Evolutionary conservation across 2,329 filamentous ascomycete genomes (phyloP).

Genomic region (Microsporum canis): DNA sequence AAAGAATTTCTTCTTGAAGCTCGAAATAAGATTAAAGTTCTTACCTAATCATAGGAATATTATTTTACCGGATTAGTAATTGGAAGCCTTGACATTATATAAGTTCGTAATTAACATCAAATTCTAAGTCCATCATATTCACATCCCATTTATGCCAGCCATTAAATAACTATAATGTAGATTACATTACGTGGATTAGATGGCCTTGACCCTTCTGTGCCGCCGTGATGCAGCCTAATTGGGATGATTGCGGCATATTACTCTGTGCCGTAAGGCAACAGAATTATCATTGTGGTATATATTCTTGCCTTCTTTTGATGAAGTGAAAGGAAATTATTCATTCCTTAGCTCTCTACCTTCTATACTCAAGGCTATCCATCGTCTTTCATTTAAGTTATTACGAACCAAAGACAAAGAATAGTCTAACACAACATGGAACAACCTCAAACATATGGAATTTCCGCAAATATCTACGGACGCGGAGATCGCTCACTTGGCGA

Average conservation of each 20-base stretch:
- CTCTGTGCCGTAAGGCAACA: not conserved
- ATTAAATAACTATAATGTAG: no score
- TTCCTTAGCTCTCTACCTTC: not conserved
- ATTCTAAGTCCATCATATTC: no score
- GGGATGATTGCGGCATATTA: not conserved
- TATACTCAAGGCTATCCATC: not conserved
- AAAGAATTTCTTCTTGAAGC: slow-evolving; percentile 3
- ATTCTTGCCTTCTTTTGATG: not conserved
- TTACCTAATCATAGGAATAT: not conserved
- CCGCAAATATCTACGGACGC: slow-evolving; percentile 18
- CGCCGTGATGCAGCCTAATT: not conserved
- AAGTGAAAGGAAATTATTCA: not conserved
- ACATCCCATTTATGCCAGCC: no score
- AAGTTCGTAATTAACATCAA: not conserved
- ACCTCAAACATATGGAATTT: slow-evolving; percentile 10
- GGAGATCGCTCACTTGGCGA: slow-evolving; percentile 16
- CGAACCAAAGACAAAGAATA: not conserved
- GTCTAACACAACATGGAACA: not conserved
- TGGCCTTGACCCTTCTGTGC: no score
- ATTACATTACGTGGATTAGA: no score
- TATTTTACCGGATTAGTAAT: not conserved
- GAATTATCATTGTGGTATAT: not conserved
- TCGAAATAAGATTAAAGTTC: not conserved
- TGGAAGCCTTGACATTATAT: not conserved
- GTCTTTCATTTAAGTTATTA: not conserved